Base-by-base conservation (phyloP, 2,329 filamentous ascomycete genomes). In the Ambrosiella xylebori region DNA sequence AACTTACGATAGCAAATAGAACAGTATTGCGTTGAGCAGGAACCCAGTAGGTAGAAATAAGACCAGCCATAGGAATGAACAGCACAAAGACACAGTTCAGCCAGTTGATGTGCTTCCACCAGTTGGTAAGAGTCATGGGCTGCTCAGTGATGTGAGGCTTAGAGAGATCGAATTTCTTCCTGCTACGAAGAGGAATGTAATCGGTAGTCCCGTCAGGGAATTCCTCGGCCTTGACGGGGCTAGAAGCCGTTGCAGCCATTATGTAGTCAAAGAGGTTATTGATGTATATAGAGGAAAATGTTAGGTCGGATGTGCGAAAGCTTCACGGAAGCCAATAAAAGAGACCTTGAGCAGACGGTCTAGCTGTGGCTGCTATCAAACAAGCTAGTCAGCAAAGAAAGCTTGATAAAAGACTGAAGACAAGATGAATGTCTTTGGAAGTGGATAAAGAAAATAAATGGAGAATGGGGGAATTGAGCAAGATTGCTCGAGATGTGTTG, bases 41-140 rank as follows among this genome's bases (percentile, higher is more conserved):
- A 51, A 88, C 84, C 84, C 85, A 95, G 72, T 86, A 81, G 56
- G 88, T 78, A 57, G 81, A 78, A 64, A 93, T 71, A 67, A 85
- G 78, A 62, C 89, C 89, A 59, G 79, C 75, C 53, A 90, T 62
- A 47, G 90, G 89, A 51, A 95, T 78, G 64, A 85, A 76, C 63
- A 94, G 71, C 68, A 95, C 91, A 69, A 95, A 79, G 62, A 76
- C 78, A 62, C 87, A 83, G 71, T 95, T 95, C 64, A 95, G 78
- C 88, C 89, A 95, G 78, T 95, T 89, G 75, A 95, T 79, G 68
- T 95, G 89, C 74, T 90, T 85, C 73, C 89, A 83, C 86, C 87
- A 93, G 75, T 95, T 95, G 66, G 76, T 74, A 71, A 76, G 78
- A 61, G 87, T 95, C 65, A 94, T 84, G 59, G 86, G 85, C 51